Evolutionary conservation across 106 monocot genomes (phyloP).

Genomic region (Dendrobium nobile): DNA sequence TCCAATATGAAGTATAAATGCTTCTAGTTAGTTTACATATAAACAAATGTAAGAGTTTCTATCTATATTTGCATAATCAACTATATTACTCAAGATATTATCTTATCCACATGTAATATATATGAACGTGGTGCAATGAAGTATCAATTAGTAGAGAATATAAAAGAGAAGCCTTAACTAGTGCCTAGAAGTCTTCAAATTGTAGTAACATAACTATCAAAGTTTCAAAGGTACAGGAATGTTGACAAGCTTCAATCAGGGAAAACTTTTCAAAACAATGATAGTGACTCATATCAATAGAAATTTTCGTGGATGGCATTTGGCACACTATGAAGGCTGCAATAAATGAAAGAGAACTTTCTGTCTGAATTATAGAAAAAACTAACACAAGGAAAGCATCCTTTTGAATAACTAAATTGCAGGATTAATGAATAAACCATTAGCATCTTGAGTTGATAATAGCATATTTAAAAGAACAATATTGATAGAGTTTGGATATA

Average conservation of each 20-base stretch:
- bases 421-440: neutral
- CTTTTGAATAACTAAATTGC: neutral
- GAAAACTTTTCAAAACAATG: neutral
- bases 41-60: too few relatives aligned
- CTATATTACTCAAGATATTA: neutral
- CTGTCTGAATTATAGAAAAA: neutral
- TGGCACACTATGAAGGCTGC: neutral
- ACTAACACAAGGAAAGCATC: neutral
- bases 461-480: neutral
- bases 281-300: neutral
- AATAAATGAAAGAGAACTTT: neutral
- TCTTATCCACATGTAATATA: neutral
- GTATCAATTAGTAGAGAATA: neutral
- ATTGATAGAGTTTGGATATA: conserved; percentile 13
- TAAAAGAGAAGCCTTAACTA: neutral
- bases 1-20: too few relatives aligned
- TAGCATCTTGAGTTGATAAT: neutral
- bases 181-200: neutral
- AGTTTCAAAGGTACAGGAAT: neutral
- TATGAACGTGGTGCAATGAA: neutral
- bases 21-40: too few relatives aligned
- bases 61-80: neutral
- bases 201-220: neutral
- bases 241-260: neutral
- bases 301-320: neutral